A percentile compares a stretch with the other conserved stretches of the same genome.
These are phyloP conservation scores for Exserohilum rostratum DNA, from an alignment of 2,329 filamentous ascomycete species.

Conservation along the genomic window DNA sequence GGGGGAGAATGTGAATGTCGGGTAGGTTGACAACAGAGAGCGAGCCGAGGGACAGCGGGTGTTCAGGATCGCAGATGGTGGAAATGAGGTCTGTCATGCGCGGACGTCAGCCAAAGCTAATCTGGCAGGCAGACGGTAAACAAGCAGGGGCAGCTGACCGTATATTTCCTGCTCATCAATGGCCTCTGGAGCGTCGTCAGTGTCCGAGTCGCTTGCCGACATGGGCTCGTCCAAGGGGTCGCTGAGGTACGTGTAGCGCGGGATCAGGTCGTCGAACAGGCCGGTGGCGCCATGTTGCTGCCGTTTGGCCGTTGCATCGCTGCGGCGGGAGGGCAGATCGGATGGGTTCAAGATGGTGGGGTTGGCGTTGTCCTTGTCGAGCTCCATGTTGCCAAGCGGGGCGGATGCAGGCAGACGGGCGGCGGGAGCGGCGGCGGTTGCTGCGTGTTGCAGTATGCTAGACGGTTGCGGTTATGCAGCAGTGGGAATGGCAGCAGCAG, in stretches of 20 bases:
- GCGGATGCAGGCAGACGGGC: background rate
- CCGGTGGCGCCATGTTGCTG: constrained; percentile 57
- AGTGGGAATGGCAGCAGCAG: background rate
- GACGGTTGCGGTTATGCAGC: too few relatives aligned
- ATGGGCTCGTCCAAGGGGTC: constrained; percentile 55
- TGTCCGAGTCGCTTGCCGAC: constrained; percentile 55
- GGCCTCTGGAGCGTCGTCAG: constrained; percentile 71
- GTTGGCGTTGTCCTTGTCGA: constrained; percentile 76
- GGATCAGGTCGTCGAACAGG: constrained; percentile 61
- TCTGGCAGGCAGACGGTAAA: background rate
- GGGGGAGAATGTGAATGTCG: constrained; percentile 80
- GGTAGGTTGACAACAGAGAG: constrained; percentile 94
- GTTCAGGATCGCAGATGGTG: constrained; percentile 93
- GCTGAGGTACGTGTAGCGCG: constrained; percentile 55
- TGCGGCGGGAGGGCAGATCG: constrained; percentile 81
- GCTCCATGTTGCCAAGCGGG: constrained; percentile 43
- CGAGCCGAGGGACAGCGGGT: constrained; percentile 90
- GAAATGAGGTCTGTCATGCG: constrained; percentile 78
- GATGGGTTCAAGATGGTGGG: constrained; percentile 88
- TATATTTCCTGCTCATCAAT: constrained; percentile 99
- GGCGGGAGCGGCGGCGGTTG: constrained; percentile 3
- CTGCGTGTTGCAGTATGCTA: too few relatives aligned
- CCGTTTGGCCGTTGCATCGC: constrained; percentile 49
- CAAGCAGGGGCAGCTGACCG: constrained; percentile 58
- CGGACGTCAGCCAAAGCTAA: constrained; percentile 26